Base-by-base conservation (phyloP, 2,329 filamentous ascomycete genomes). In the Colletotrichum sp. region DNA sequence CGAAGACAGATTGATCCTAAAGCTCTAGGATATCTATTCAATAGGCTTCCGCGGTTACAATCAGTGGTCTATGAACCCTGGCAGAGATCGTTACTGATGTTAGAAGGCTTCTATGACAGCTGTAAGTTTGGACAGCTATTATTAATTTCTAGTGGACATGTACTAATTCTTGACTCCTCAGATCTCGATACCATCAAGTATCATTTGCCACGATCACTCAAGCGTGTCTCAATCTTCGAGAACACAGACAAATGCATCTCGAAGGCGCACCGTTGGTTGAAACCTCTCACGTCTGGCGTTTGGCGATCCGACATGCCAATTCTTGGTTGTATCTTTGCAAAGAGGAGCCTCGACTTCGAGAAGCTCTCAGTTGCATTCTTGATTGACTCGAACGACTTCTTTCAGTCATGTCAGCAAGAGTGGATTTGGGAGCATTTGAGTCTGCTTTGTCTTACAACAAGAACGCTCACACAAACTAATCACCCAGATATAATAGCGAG, bases 61-160 rank as follows among this genome's bases (percentile, higher is more conserved):
- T 77, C 79, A 64, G 69, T 84, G 16, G 72, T 77, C 66, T 84
- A 82, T 66, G 83, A 86, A 78, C 82, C 82, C 15, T 86, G 83
- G 84, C 61, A 79, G 79, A 79, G 71, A 78, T 75, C 78, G 78
- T 16, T 80, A 18, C 13, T 34, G 24, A 6, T 26, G 26, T 15
- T 76, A 67, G 68, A 75, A 66, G 71, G 38, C 3, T 58, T 18
- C 52, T 48, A 78, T 63, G 79, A 81, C 74, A 67, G 18, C 80
- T 75, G 61, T 79, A 77, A 34, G 81, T 77, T 38, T 71, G 55
- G 60, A 58, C 58, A 34, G 63, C 30, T 52, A 12, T 32, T 3
- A 8, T 18, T 38, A 8, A 38, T 10, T 10, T 28, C 16, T 65
- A 30, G 9, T 32, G 15, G 10, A 13, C 3, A 43, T 3, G 38